Conservation (phyloP, 1,139 yeast species). For the Kodamaea plutei region DNA sequence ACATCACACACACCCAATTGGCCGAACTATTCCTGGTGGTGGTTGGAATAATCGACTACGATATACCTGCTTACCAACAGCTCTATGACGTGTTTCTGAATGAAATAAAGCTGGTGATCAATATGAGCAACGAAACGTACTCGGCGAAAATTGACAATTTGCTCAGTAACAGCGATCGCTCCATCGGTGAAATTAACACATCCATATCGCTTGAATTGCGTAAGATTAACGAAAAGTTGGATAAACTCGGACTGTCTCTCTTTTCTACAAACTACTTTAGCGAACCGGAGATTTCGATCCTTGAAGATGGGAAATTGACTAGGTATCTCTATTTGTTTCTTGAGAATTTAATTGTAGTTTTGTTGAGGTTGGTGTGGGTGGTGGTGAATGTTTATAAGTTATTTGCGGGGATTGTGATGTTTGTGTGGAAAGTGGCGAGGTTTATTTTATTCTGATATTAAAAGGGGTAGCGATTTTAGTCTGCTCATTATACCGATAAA, state of each 20-base stretch:
- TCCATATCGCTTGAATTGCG: slow-evolving; percentile 70
- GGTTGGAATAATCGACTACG: slow-evolving; percentile 31
- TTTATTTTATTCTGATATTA: slow-evolving; percentile 15
- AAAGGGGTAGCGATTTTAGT: too few relatives aligned
- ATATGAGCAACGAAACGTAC: slow-evolving; percentile 39
- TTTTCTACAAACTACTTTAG: slow-evolving; percentile 19
- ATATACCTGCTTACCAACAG: slow-evolving; percentile 34
- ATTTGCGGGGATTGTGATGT: slow-evolving; percentile 26
- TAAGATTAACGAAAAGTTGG: slow-evolving; percentile 65
- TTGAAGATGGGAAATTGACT: slow-evolving; percentile 25
- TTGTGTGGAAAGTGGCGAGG: slow-evolving; percentile 37
- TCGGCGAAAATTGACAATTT: slow-evolving; percentile 59
- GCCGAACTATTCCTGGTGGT: slow-evolving; percentile 21
- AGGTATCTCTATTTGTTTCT: slow-evolving; percentile 36
- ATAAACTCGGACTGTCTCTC: slow-evolving; percentile 43
- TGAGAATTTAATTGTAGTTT: slow-evolving; percentile 51
- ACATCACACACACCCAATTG: slow-evolving; percentile 22
- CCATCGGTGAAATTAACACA: slow-evolving; percentile 79
- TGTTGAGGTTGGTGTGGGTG: slow-evolving; percentile 70
- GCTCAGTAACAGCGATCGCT: slow-evolving; percentile 67
- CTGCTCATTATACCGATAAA: too few relatives aligned
- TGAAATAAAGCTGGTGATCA: slow-evolving; percentile 37
- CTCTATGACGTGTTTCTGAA: slow-evolving; percentile 31
- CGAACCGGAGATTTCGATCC: slow-evolving; percentile 17
- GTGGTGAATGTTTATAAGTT: slow-evolving; percentile 54